Conservation (phyloP, 441 rosid species). For the Pelargonium myrrhifolium region DNA sequence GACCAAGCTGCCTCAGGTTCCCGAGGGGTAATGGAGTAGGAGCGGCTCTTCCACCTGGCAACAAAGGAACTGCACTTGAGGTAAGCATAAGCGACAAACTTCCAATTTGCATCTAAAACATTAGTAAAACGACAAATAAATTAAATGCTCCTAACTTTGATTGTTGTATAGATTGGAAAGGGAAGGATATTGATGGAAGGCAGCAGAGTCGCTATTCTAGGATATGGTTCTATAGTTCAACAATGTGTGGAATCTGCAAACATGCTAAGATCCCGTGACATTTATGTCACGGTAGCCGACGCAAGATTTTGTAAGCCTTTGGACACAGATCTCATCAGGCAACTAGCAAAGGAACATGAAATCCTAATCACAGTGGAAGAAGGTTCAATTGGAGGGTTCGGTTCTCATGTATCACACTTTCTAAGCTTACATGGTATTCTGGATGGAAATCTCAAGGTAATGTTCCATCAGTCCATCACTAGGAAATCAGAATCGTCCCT, state of each 20-base stretch:
- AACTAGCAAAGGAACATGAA: slow-evolving; percentile 52
- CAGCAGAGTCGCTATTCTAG: slow-evolving; percentile 48
- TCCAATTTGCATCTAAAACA: neutral
- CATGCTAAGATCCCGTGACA: slow-evolving; percentile 31
- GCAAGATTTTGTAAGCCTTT: slow-evolving; percentile 80
- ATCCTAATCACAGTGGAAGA: slow-evolving; percentile 56
- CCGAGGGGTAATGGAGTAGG: slow-evolving; percentile 72
- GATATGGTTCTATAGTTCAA: slow-evolving; percentile 60
- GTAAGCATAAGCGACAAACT: slow-evolving; percentile 24
- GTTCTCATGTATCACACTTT: slow-evolving; percentile 61
- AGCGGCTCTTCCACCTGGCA: slow-evolving; percentile 37
- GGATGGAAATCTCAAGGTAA: slow-evolving; percentile 63
- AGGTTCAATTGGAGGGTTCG: slow-evolving; percentile 62
- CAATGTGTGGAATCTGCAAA: slow-evolving; percentile 47
- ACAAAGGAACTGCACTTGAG: slow-evolving; percentile 57
- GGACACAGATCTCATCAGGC: slow-evolving; percentile 47
- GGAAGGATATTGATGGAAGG: slow-evolving; percentile 65
- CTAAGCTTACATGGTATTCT: slow-evolving; percentile 45
- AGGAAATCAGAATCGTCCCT: slow-evolving; percentile 3
- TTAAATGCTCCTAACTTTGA: neutral
- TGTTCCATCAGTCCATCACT: slow-evolving; percentile 1
- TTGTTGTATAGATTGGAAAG: slow-evolving; percentile 46
- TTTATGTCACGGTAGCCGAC: slow-evolving; percentile 52
- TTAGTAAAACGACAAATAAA: slow-evolving; percentile 5
- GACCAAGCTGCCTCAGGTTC: slow-evolving; percentile 78